Conservation (phyloP, 2,329 filamentous ascomycete genomes). For the Trichoderma sp. region DNA sequence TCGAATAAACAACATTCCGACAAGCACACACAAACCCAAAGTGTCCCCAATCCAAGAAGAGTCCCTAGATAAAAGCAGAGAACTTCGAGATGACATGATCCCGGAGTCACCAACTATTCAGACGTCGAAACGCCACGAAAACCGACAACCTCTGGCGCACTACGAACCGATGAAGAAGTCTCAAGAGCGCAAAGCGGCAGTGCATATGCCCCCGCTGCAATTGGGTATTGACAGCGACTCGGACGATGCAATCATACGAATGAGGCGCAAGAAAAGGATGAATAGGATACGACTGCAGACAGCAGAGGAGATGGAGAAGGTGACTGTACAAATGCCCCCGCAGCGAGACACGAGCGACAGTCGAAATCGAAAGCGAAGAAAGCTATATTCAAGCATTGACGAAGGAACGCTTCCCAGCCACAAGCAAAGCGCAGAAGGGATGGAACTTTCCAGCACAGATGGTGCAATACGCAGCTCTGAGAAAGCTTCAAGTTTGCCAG, state of each 20-base stretch:
- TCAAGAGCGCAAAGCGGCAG: conserved; percentile 46
- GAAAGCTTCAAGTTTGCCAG: conserved; percentile 34
- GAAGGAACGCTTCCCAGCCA: conserved; percentile 1
- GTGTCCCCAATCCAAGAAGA: conserved; percentile 33
- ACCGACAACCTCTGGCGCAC: conserved; percentile 43
- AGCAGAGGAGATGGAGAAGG: conserved; percentile 46
- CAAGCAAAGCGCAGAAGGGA: neutral
- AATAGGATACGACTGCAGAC: conserved; percentile 47
- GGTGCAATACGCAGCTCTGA: conserved; percentile 35
- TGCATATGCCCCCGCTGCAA: conserved; percentile 34
- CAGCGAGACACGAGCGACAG: conserved; percentile 34
- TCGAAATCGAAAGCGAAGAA: conserved; percentile 38
- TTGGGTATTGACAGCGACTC: conserved; percentile 42
- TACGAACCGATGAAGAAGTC: conserved; percentile 54
- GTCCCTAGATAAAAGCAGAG: conserved; percentile 36
- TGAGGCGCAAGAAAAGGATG: conserved; percentile 45
- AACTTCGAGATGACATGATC: conserved; percentile 39
- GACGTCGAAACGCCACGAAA: conserved; percentile 33
- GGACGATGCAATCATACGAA: conserved; percentile 40
- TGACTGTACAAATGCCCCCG: conserved; percentile 42
- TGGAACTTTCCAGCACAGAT: neutral
- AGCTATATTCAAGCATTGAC: conserved; percentile 1
- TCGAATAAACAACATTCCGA: conserved; percentile 39
- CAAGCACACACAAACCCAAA: conserved; percentile 35
- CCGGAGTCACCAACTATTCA: conserved; percentile 44